Percentiles rank a stretch among this genome's conserved stretches.
These are phyloP conservation scores for Articulospora tetracladia DNA, from an alignment of 495 filamentous ascomycete species.

Conservation along the genomic window DNA sequence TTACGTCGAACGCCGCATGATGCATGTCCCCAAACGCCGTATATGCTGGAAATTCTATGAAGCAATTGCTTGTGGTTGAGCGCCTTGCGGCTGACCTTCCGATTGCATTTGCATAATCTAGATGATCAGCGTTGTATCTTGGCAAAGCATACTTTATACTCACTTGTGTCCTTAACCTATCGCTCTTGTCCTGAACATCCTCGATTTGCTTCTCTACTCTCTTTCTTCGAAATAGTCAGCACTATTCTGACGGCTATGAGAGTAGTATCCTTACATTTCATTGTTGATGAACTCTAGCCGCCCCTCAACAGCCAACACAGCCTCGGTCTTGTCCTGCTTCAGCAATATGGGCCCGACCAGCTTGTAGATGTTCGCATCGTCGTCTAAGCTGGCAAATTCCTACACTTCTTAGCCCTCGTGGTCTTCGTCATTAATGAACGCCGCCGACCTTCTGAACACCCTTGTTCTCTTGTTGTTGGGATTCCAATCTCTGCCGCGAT, in stretches of 20 bases:
- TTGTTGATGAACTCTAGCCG: conserved; percentile 88
- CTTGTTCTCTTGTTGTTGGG: conserved; percentile 88
- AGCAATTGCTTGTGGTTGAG: conserved; percentile 8
- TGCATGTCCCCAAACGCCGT: conserved; percentile 11
- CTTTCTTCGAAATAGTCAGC: conserved; percentile 48
- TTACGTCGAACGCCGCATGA: conserved; percentile 12
- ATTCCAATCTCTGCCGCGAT: conserved; percentile 89
- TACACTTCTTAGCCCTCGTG: conserved; percentile 29
- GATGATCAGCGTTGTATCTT: neutral
- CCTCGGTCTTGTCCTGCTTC: conserved; percentile 90
- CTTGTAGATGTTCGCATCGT: conserved; percentile 89
- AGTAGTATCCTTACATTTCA: conserved; percentile 73
- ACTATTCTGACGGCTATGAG: neutral
- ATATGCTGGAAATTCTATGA: neutral
- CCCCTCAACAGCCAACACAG: conserved; percentile 82
- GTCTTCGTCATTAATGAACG: neutral
- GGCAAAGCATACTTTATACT: conserved; percentile 3
- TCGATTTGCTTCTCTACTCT: conserved; percentile 79
- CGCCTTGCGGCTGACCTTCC: conserved; percentile 10
- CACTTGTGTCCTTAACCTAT: conserved; percentile 74
- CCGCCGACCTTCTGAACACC: conserved; percentile 70
- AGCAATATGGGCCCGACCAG: conserved; percentile 87
- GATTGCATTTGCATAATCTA: conserved; percentile 28
- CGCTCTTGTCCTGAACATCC: conserved; percentile 73
- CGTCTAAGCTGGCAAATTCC: conserved; percentile 78